phyloP scores from a whole-genome alignment of 371 early-diverging fungal genomes.

The Umbelopsis sp. region DNA sequence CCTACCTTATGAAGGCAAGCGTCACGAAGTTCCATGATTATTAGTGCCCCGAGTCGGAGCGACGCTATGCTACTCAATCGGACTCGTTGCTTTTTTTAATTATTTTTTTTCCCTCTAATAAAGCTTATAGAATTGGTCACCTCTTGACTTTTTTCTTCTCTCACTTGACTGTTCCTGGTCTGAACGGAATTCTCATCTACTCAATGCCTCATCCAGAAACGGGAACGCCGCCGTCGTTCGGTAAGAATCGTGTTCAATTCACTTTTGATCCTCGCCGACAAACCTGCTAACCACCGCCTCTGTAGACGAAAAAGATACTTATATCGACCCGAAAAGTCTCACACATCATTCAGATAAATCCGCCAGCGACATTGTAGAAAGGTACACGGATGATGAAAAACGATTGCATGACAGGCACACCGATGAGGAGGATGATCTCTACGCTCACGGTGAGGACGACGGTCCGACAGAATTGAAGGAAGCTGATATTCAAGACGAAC shows the following conservation, averaged over 20 bases:
- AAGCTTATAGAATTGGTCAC: background rate
- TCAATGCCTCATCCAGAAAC: background rate
- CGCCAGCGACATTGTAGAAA: background rate
- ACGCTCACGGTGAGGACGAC: background rate
- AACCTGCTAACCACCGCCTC: background rate
- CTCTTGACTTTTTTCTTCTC: background rate
- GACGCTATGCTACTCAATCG: background rate
- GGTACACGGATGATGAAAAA: slow-evolving; percentile 3
- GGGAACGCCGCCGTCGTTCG: background rate
- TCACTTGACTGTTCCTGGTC: background rate
- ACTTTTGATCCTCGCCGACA: no score
- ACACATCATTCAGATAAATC: background rate
- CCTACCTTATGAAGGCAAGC: slow-evolving; percentile 16
- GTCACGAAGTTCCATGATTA: background rate
- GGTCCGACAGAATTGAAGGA: background rate
- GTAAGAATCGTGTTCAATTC: background rate
- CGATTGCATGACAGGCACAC: background rate
- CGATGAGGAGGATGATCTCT: background rate
- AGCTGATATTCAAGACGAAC: background rate
- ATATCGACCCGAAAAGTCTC: background rate
- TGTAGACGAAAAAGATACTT: background rate
- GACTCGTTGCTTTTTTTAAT: background rate
- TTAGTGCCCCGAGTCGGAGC: slow-evolving; percentile 17
- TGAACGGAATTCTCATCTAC: background rate
- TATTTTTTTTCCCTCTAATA: background rate